These are phyloP conservation scores for Naematelia encephala DNA, from an alignment of 768 basidiomycete species.

Conservation along the genomic window DNA sequence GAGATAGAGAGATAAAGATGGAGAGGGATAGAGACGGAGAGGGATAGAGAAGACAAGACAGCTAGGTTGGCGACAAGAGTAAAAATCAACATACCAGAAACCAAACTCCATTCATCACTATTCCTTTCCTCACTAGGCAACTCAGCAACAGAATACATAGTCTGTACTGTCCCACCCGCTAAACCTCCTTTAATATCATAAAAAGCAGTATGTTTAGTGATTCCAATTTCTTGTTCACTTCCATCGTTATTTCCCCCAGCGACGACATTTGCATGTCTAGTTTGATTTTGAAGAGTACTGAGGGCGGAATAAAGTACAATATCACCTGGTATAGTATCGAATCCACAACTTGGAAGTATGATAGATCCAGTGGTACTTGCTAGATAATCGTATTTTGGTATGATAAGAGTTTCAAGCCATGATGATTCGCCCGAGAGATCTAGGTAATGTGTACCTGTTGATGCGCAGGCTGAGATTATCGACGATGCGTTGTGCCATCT, in stretches of 20 bases:
- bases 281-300: slow-evolving; percentile 67
- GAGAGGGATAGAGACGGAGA: too few species aligned
- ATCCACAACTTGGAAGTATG: slow-evolving; percentile 73
- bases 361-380: slow-evolving; percentile 69
- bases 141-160: slow-evolving; percentile 48
- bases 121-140: slow-evolving; percentile 48
- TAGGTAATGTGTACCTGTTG: slow-evolving; percentile 73
- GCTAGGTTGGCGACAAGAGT: too few species aligned
- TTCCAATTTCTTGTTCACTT: slow-evolving; percentile 52
- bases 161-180: slow-evolving; percentile 64
- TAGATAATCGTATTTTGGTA: slow-evolving; percentile 63
- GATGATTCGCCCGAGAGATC: slow-evolving; percentile 60
- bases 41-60: too few species aligned
- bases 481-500: slow-evolving; percentile 37
- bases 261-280: too few species aligned
- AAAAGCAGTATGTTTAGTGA: slow-evolving; percentile 56
- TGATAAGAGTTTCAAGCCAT: slow-evolving; percentile 30
- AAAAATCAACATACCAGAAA: background rate
- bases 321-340: slow-evolving; percentile 57
- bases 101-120: background rate
- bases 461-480: slow-evolving; percentile 58
- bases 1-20: too few species aligned
- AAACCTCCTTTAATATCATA: slow-evolving; percentile 55
- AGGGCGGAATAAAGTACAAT: slow-evolving; percentile 65
- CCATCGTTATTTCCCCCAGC: too few species aligned